These are phyloP conservation scores for Parathielavia appendiculata DNA, from an alignment of 495 filamentous ascomycete species.

Conservation along the genomic window DNA sequence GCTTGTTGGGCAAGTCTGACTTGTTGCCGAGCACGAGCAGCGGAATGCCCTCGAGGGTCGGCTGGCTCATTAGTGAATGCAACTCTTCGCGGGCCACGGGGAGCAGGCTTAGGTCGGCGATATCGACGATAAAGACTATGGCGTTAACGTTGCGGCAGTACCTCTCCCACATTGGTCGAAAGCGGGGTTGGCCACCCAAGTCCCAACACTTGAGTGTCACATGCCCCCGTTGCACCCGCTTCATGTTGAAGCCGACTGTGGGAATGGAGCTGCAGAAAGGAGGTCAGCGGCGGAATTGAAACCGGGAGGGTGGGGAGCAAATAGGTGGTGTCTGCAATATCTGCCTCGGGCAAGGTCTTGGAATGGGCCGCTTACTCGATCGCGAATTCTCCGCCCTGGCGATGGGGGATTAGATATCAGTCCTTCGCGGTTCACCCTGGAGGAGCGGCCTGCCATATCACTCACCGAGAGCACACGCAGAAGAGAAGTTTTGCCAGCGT, in stretches of 20 bases:
- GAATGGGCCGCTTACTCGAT: slow-evolving; percentile 64
- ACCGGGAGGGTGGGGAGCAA: slow-evolving; percentile 8
- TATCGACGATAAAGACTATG: slow-evolving; percentile 91
- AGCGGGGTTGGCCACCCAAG: slow-evolving; percentile 92
- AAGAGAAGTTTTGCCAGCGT: slow-evolving; percentile 95
- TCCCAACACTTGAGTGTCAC: slow-evolving; percentile 99
- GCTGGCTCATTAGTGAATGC: slow-evolving; percentile 80
- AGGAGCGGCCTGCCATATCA: slow-evolving; percentile 35
- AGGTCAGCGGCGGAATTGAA: slow-evolving; percentile 38
- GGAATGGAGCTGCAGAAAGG: slow-evolving; percentile 76
- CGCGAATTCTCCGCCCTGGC: slow-evolving; percentile 94
- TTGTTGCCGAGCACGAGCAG: slow-evolving; percentile 97
- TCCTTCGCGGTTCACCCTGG: neutral
- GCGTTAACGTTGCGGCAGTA: slow-evolving; percentile 97
- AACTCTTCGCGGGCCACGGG: slow-evolving; percentile 90
- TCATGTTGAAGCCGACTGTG: slow-evolving; percentile 98
- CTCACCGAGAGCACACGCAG: slow-evolving; percentile 85
- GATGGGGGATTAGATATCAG: slow-evolving; percentile 23
- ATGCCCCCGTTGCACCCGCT: slow-evolving; percentile 95
- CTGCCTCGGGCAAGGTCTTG: neutral
- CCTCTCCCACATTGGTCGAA: slow-evolving; percentile 98
- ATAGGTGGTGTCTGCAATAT: neutral
- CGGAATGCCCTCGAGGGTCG: slow-evolving; percentile 81
- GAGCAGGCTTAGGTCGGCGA: slow-evolving; percentile 71
- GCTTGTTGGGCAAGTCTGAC: slow-evolving; percentile 80